phyloP scores from a whole-genome alignment of 768 basidiomycete genomes.

The Stropharia rugosoannulata region DNA sequence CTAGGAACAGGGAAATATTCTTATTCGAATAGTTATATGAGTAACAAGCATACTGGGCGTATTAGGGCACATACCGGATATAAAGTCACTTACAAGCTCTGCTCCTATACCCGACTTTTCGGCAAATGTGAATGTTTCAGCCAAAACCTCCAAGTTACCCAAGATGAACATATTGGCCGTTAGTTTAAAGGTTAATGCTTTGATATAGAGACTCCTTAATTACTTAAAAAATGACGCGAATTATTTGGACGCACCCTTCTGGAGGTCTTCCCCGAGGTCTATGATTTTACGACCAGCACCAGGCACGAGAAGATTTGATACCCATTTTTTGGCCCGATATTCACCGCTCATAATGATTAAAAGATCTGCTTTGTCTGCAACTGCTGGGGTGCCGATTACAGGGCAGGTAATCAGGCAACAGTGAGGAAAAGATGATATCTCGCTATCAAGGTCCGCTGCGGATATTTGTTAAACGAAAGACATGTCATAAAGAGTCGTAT shows the following conservation, averaged over 20 bases:
- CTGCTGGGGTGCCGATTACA: conserved; percentile 71
- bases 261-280: conserved; percentile 84
- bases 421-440: conserved; percentile 57
- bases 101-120: conserved; percentile 82
- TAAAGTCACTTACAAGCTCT: conserved; percentile 49
- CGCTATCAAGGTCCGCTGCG: conserved; percentile 69
- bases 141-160: conserved; percentile 75
- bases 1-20: conserved; percentile 70
- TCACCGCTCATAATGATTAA: conserved; percentile 81
- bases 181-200: conserved; percentile 73
- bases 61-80: conserved; percentile 46
- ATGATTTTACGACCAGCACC: conserved; percentile 73
- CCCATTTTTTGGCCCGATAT: conserved; percentile 77
- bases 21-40: conserved; percentile 17
- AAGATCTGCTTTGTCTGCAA: conserved; percentile 64
- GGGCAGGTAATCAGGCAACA: conserved; percentile 72
- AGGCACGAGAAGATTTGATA: conserved; percentile 76
- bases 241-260: conserved; percentile 53
- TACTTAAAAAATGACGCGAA: not conserved
- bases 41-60: not conserved
- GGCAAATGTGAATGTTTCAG: conserved; percentile 82
- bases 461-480: not conserved
- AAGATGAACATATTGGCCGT: conserved; percentile 80
- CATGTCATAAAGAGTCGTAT: not conserved
- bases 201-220: not conserved